A percentile compares a stretch with the other conserved stretches of the same genome.
Evolutionary conservation across 164 flowering plant species (phyloP).

Genomic region (Pachysandra terminalis): DNA sequence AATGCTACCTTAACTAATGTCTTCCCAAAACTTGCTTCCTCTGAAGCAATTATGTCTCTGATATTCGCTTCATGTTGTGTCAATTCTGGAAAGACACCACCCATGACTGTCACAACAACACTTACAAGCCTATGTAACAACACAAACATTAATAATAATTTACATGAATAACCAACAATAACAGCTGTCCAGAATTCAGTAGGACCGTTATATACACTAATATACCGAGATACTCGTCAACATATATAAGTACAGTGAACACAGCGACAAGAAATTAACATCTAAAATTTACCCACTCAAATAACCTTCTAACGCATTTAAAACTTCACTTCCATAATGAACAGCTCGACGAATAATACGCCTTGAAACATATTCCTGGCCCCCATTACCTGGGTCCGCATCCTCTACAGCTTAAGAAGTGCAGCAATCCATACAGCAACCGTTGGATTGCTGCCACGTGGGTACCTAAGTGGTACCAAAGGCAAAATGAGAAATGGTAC

Average conservation of each 20-base stretch:
- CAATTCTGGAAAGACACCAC: constrained; percentile 89
- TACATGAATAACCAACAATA: not conserved
- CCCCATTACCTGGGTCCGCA: constrained; percentile 99
- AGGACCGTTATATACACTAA: constrained; percentile 4
- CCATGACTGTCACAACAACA: constrained; percentile 72
- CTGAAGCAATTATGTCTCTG: constrained; percentile 61
- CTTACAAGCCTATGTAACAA: constrained; percentile 60
- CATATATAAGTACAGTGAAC: not conserved
- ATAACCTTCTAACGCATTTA: constrained; percentile 88
- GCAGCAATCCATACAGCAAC: no score
- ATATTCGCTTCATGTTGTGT: constrained; percentile 65
- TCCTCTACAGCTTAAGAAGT: no score
- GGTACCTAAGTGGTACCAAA: no score
- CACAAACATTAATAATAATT: constrained; percentile 2
- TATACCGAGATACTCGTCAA: not conserved
- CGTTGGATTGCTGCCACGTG: no score
- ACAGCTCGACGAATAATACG: constrained; percentile 99
- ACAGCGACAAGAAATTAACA: not conserved
- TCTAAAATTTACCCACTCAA: constrained; percentile 64
- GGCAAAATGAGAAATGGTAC: no score
- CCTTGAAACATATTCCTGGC: constrained; percentile 93
- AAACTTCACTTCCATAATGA: constrained; percentile 92
- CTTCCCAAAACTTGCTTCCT: constrained; percentile 88
- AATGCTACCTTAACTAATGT: constrained; percentile 70
- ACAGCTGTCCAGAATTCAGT: not conserved